These are phyloP conservation scores for Solanum chmielewskii DNA, from an alignment of 257 asterid species.

Conservation along the genomic window DNA sequence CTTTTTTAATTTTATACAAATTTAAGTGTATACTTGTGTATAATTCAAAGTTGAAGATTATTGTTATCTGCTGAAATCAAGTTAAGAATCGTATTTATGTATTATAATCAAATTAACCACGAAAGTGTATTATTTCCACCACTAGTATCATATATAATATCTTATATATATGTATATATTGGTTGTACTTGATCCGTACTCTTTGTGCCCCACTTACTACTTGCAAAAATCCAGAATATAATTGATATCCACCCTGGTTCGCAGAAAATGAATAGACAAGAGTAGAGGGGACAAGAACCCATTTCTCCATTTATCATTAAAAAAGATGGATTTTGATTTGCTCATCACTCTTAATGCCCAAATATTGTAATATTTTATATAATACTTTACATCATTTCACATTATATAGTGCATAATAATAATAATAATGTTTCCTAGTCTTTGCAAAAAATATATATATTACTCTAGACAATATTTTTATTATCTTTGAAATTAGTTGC, in stretches of 20 bases:
- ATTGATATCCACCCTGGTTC: neutral
- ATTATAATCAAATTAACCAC: no score
- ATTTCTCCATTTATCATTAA: neutral
- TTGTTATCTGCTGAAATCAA: no score
- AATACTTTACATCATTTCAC: neutral
- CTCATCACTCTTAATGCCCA: neutral
- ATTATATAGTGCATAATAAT: no score
- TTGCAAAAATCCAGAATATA: neutral
- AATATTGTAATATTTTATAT: no score
- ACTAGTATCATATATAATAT: neutral
- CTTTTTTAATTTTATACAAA: no score
- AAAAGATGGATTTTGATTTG: neutral
- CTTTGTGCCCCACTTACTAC: neutral
- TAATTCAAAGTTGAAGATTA: no score
- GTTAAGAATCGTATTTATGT: no score
- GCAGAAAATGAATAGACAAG: neutral
- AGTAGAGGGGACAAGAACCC: neutral
- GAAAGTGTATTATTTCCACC: neutral
- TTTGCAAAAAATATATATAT: no score
- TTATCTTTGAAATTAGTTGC: no score
- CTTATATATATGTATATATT: no score
- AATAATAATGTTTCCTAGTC: neutral
- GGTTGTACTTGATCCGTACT: neutral
- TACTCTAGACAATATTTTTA: no score
- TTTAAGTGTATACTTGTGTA: no score